These are phyloP conservation scores for Talaromyces wortmannii DNA, from an alignment of 495 filamentous ascomycete genomes.

Conservation along the genomic window DNA sequence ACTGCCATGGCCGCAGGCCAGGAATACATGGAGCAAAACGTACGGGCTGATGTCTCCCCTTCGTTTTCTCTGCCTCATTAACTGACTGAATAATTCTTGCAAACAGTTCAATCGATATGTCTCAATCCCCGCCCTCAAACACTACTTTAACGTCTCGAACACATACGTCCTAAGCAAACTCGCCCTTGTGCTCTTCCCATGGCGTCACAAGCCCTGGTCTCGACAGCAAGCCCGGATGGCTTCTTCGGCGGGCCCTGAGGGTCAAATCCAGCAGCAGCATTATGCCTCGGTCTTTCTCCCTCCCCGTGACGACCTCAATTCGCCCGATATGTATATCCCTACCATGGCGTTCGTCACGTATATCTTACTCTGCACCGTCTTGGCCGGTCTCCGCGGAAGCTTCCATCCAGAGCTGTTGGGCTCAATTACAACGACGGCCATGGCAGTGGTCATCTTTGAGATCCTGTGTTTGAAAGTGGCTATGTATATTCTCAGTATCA, in stretches of 20 bases:
- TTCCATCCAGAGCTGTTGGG: conserved; percentile 94
- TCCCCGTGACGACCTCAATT: conserved; percentile 95
- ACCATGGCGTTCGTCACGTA: conserved; percentile 86
- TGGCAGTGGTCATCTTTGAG: conserved; percentile 76
- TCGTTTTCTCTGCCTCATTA: neutral
- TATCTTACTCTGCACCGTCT: conserved; percentile 81
- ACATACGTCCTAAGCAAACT: conserved; percentile 80
- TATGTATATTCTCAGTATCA: conserved; percentile 87
- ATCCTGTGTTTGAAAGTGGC: conserved; percentile 86
- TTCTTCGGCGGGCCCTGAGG: conserved; percentile 49
- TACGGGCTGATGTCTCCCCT: conserved; percentile 24
- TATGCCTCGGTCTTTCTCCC: conserved; percentile 83
- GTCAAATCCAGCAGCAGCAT: conserved; percentile 48
- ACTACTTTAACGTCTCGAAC: conserved; percentile 97
- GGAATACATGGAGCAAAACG: conserved; percentile 91
- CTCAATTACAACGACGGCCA: conserved; percentile 75
- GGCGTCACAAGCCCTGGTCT: conserved; percentile 95
- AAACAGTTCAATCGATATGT: conserved; percentile 84
- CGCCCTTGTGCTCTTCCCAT: conserved; percentile 89
- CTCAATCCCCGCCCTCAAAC: conserved; percentile 85
- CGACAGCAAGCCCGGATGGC: conserved; percentile 55
- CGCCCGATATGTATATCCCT: conserved; percentile 98
- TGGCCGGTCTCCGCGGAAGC: conserved; percentile 84
- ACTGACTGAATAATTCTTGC: neutral
- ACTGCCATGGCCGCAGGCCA: conserved; percentile 82